phyloP scores from a whole-genome alignment of 768 basidiomycete genomes.

The Nevesoporus exiguus region DNA sequence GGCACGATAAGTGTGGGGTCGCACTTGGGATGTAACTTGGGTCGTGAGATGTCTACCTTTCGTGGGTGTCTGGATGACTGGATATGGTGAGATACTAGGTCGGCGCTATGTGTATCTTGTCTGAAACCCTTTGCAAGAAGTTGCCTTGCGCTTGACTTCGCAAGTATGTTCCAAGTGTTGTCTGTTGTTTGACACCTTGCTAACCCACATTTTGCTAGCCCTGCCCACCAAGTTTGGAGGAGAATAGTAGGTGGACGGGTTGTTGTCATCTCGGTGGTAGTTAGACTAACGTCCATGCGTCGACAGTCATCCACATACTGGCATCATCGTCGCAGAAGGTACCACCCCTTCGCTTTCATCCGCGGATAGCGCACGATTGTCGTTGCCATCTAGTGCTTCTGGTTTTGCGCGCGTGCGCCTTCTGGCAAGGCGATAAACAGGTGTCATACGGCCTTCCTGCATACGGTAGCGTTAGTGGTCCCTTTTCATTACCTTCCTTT shows the following conservation, averaged over 20 bases:
- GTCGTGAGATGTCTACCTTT: constrained; percentile 21
- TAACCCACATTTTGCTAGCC: not conserved
- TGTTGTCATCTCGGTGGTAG: not conserved
- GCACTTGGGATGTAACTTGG: constrained; percentile 15
- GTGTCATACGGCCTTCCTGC: constrained; percentile 10
- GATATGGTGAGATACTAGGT: constrained; percentile 6
- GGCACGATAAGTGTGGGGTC: constrained; percentile 20
- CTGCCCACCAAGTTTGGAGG: not conserved
- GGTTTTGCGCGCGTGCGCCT: constrained; percentile 19
- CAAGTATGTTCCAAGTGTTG: constrained; percentile 2
- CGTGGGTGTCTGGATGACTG: constrained; percentile 7
- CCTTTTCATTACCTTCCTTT: too few relatives aligned
- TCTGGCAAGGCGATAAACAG: constrained; percentile 13
- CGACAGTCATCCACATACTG: constrained; percentile 7
- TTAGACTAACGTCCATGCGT: not conserved
- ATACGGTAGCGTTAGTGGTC: constrained; percentile 10
- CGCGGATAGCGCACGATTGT: not conserved
- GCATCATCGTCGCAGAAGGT: constrained; percentile 14
- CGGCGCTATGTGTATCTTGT: too few relatives aligned
- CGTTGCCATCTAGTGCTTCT: constrained; percentile 10
- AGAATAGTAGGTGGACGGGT: constrained; percentile 8
- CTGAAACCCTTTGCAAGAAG: not conserved
- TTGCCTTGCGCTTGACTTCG: constrained; percentile 2
- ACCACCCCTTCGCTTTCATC: not conserved
- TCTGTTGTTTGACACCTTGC: not conserved